phyloP scores from a whole-genome alignment of 108 stramenopile genomes.

The Seminavis robusta region DNA sequence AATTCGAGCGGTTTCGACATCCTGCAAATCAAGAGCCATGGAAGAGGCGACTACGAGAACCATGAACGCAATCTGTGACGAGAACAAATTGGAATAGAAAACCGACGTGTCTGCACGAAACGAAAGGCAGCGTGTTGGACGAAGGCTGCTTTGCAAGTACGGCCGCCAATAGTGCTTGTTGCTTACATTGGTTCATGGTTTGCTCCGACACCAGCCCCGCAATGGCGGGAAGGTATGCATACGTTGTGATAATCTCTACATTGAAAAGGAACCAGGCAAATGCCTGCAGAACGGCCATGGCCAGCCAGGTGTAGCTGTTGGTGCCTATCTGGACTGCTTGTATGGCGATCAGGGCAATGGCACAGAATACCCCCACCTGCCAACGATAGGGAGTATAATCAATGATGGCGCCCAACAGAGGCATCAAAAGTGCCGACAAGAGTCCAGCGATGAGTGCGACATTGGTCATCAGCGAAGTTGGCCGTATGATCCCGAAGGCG shows the following conservation, averaged over 20 bases:
- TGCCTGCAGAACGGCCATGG: conserved; percentile 38
- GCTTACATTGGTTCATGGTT: conserved; percentile 18
- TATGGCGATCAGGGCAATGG: conserved; percentile 20
- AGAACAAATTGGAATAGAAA: conserved; percentile 39
- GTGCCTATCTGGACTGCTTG: conserved; percentile 43
- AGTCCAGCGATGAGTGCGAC: conserved; percentile 50
- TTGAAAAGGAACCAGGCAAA: conserved; percentile 46
- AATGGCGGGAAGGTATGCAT: conserved; percentile 52
- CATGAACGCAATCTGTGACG: conserved; percentile 35
- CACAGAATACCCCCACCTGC: conserved; percentile 37
- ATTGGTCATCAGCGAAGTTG: conserved; percentile 48
- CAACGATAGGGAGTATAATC: conserved; percentile 55
- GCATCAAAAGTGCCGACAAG: conserved; percentile 40
- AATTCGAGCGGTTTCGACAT: conserved; percentile 38
- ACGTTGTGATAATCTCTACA: conserved; percentile 15
- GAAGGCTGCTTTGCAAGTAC: too few relatives aligned
- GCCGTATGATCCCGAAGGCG: conserved; percentile 53
- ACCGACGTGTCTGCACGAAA: conserved; percentile 26
- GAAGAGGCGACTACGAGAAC: conserved; percentile 33
- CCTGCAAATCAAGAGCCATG: conserved; percentile 10
- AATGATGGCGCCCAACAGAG: conserved; percentile 60
- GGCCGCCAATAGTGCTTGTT: too few relatives aligned
- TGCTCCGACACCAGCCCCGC: conserved; percentile 33
- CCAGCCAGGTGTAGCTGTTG: conserved; percentile 42
- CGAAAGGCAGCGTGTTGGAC: too few relatives aligned